Conservation (phyloP, 805 yeast species). For the Suhomyces sp. region DNA sequence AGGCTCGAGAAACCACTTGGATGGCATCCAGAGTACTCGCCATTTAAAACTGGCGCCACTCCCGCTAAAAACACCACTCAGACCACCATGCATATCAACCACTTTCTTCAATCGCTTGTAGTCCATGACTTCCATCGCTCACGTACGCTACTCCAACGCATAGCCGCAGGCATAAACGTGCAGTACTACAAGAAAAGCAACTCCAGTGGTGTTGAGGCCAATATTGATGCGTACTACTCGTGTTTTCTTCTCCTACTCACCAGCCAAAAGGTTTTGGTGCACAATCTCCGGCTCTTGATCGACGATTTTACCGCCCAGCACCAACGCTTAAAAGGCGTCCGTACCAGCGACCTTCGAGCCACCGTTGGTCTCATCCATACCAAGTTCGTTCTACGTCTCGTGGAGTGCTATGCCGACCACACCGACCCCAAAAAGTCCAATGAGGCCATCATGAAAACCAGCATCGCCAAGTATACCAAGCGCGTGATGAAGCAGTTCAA, state of each 20-base stretch:
- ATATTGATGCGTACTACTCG: conserved; percentile 13
- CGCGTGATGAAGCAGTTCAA: conserved; percentile 3
- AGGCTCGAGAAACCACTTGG: too few species aligned
- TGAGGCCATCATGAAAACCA: background rate
- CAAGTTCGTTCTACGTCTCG: background rate
- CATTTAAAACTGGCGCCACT: background rate
- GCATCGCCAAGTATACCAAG: conserved; percentile 5
- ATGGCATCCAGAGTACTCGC: background rate
- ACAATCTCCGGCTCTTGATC: conserved; percentile 10
- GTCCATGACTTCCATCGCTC: conserved; percentile 13
- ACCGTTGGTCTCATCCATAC: background rate
- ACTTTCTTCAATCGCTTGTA: conserved; percentile 14
- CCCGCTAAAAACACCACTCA: conserved; percentile 2
- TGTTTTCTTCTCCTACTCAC: conserved; percentile 10
- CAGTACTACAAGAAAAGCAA: conserved; percentile 1
- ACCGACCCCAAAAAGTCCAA: background rate
- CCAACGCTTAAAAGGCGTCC: background rate
- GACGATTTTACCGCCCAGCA: conserved; percentile 8
- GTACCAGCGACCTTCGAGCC: background rate
- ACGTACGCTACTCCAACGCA: conserved; percentile 6
- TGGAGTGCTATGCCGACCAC: background rate
- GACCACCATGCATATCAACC: conserved; percentile 11
- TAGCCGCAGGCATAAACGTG: conserved; percentile 5
- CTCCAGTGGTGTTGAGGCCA: background rate
- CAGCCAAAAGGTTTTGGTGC: conserved; percentile 4